A percentile compares a stretch with the other conserved stretches of the same genome.
Conservation (phyloP, 2,329 filamentous ascomycete species). For the Golovinomyces cichoracearum region DNA sequence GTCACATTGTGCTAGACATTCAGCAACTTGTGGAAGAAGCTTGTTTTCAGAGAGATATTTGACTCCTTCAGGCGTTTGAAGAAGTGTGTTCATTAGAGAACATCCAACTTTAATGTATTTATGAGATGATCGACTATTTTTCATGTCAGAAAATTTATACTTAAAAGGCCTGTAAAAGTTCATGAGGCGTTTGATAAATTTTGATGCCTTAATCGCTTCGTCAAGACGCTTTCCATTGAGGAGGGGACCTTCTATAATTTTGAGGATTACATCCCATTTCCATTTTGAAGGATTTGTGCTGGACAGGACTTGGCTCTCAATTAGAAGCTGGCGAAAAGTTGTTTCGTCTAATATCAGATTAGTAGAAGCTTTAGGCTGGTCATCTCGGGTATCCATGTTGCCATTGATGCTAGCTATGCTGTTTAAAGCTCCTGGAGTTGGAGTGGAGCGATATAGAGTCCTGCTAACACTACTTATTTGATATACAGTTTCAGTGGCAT, state of each 20-base stretch:
- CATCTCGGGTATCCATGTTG: constrained; percentile 27
- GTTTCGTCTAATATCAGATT: constrained; percentile 31
- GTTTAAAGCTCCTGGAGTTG: constrained; percentile 12
- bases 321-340: constrained; percentile 34
- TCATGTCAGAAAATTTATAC: constrained; percentile 71
- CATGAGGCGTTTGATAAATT: constrained; percentile 83
- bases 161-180: constrained; percentile 96
- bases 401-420: constrained; percentile 17
- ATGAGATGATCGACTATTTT: constrained; percentile 77
- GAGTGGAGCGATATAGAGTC: constrained; percentile 59
- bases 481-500: constrained; percentile 75
- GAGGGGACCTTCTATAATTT: constrained; percentile 75
- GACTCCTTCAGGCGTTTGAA: constrained; percentile 64
- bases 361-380: constrained; percentile 26
- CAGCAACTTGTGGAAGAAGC: constrained; percentile 71
- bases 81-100: constrained; percentile 58
- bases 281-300: constrained; percentile 84
- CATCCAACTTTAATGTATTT: constrained; percentile 82
- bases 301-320: constrained; percentile 65
- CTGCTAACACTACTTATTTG: constrained; percentile 94
- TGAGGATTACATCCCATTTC: constrained; percentile 87
- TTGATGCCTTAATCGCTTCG: constrained; percentile 80
- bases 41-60: constrained; percentile 80
- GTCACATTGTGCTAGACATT: constrained; percentile 87
- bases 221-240: constrained; percentile 77